Evolutionary conservation across 2,329 filamentous ascomycete species (phyloP), one percentile per base, ranked within the genome.

Genomic region (Clonostachys chloroleuca): DNA sequence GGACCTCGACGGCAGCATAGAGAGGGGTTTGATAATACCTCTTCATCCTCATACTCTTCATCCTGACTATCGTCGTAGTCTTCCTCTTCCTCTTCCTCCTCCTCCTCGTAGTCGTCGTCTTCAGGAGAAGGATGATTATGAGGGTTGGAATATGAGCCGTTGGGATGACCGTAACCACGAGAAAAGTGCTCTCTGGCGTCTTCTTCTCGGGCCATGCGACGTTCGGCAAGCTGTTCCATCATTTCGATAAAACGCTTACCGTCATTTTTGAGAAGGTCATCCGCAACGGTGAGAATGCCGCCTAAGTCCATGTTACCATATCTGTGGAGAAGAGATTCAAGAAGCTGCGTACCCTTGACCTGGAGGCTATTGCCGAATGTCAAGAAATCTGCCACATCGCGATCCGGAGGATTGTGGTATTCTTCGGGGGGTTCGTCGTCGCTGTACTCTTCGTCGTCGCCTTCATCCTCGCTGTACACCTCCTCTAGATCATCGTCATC

Each of bases 181-280:
- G 84, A 75, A 61, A 84, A 75, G 56, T 80, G 75, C 55, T 81
- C 76, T 52, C 66, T 57, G 37, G 89, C 89, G 63, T 96, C 91
- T 70, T 94, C 92, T 73, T 97, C 92, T 57, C 94, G 86, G 62
- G 92, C 89, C 92, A 99, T 96, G 59, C 94, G 84, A 59, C 92
- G 89, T 72, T 99, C 94, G 36, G 94, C 94, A 59, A 99, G 80
- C 72, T 97, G 92, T 68, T 99, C 94, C 94, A 99, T 99, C 94
- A 99, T 99, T 67, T 99, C 94, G 69, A 99, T 99, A 73, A 99
- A 99, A 63, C 96, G 95, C 69, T 95, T 96, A 60, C 94, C 94
- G 68, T 99, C 94, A 69, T 99, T 99, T 69, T 97, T 97, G 53
- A 99, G 81, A 55, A 99, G 78, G 71, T 99, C 94, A 75, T 99